Evolutionary conservation across 108 stramenopile genomes (phyloP).

Genomic region (Fragilariopsis cylindrus): DNA sequence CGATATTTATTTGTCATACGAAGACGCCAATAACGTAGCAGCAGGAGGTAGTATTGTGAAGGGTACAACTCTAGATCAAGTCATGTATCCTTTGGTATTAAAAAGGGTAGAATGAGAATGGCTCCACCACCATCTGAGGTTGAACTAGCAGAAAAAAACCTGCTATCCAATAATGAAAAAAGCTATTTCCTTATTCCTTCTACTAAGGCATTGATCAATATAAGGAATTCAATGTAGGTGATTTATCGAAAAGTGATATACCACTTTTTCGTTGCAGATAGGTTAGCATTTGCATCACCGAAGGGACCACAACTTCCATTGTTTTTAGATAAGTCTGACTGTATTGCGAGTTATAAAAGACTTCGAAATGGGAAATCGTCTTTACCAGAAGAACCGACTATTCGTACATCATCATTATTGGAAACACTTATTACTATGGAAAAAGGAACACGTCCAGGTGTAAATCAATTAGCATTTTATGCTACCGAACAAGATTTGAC

Average conservation of each 20-base stretch:
- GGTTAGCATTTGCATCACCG: conserved; percentile 50
- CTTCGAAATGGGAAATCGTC: conserved; percentile 35
- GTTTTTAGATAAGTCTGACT: conserved; percentile 48
- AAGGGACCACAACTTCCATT: conserved; percentile 55
- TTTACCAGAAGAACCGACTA: conserved; percentile 40
- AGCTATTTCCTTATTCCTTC: conserved; percentile 49
- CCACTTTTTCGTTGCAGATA: conserved; percentile 50
- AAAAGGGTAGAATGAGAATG: conserved; percentile 44
- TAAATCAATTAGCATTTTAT: conserved; percentile 52
- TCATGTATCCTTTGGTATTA: conserved; percentile 57
- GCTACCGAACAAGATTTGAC: conserved; percentile 51
- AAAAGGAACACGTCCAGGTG: conserved; percentile 52
- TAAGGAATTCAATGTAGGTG: conserved; percentile 26
- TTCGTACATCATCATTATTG: conserved; percentile 47
- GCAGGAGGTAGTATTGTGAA: conserved; percentile 29
- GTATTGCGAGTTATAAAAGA: conserved; percentile 50
- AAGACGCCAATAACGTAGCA: conserved; percentile 36
- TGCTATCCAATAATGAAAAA: neutral
- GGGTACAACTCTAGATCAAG: conserved; percentile 59
- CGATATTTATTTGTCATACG: conserved; percentile 49
- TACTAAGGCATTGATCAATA: conserved; percentile 36
- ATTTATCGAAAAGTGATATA: conserved; percentile 37
- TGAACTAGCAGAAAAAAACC: conserved; percentile 28
- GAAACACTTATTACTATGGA: conserved; percentile 57
- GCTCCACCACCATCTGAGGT: conserved; percentile 43